Conservation (phyloP, 192 early-diverging fungal genomes). For the Coemansia reversa region DNA sequence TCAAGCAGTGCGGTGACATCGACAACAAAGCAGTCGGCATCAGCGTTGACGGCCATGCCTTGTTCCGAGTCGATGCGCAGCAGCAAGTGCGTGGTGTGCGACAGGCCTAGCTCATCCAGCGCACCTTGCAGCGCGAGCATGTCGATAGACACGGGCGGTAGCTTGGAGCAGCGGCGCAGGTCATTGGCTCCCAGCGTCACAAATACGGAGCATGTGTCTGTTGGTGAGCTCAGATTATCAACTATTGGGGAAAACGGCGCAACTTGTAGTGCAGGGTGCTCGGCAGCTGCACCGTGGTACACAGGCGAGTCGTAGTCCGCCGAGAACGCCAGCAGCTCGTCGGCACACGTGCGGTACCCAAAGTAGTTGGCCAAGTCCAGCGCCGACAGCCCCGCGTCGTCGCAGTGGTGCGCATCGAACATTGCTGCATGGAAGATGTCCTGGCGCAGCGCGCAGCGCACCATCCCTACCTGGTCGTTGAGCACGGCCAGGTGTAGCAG, state of each 20-base stretch:
- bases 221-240: conserved; percentile 6
- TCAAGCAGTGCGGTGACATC: conserved; percentile 36
- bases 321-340: conserved; percentile 26
- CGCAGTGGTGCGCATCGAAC: conserved; percentile 24
- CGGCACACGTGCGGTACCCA: conserved; percentile 44
- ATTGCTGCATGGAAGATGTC: conserved; percentile 14
- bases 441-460: conserved; percentile 22
- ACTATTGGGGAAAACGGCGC: conserved; percentile 6
- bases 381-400: conserved; percentile 35
- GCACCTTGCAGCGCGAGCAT: conserved; percentile 23
- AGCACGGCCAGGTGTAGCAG: conserved; percentile 48
- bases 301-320: conserved; percentile 12
- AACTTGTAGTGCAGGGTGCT: conserved; percentile 20
- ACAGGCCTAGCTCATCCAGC: conserved; percentile 40
- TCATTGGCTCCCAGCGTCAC: conserved; percentile 48
- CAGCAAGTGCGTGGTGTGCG: conserved; percentile 48
- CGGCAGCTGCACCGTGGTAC: conserved; percentile 11
- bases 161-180: conserved; percentile 16
- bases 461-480: conserved; percentile 28
- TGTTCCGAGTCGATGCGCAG: conserved; percentile 44
- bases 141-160: conserved; percentile 34
- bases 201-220: conserved; percentile 31
- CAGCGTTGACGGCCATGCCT: conserved; percentile 22
- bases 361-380: conserved; percentile 49
- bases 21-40: conserved; percentile 17